A percentile compares a stretch with the other conserved stretches of the same genome.
These are phyloP conservation scores for Aspergillus sp. DNA, from an alignment of 2,329 filamentous ascomycete species.

Conservation along the genomic window DNA sequence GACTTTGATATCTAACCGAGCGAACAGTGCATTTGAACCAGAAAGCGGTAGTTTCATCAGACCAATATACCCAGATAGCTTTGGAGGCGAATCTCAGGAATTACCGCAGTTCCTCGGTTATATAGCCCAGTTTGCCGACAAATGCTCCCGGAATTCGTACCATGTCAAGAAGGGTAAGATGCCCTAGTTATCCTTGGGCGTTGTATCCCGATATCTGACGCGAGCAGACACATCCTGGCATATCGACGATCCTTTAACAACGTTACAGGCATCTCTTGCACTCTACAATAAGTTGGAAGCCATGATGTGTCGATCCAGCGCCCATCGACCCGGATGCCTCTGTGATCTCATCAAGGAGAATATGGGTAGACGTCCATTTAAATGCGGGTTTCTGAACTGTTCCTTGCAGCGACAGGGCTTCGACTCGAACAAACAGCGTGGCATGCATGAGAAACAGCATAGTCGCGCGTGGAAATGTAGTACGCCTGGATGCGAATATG, in stretches of 20 bases:
- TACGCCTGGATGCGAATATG: constrained; percentile 4
- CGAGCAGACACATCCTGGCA: background rate
- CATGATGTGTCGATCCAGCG: background rate
- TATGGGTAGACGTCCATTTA: constrained; percentile 1
- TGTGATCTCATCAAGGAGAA: background rate
- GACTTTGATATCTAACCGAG: background rate
- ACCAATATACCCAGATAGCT: background rate
- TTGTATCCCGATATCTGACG: background rate
- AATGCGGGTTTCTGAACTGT: constrained; percentile 4
- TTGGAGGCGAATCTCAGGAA: background rate
- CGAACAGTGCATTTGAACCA: background rate
- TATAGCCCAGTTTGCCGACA: background rate
- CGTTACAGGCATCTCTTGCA: background rate
- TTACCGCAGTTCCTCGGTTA: background rate
- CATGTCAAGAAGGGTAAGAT: constrained; percentile 1
- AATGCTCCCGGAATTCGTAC: background rate
- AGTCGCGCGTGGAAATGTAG: background rate
- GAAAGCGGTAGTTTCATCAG: background rate
- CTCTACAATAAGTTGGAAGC: background rate
- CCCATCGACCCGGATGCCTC: background rate
- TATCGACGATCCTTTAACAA: background rate
- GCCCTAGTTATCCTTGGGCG: background rate
- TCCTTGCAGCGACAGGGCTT: constrained; percentile 1
- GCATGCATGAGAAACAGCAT: background rate
- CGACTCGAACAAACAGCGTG: background rate